phyloP scores from a whole-genome alignment of 805 yeast genomes.

The Metschnikowia amazonensis region DNA sequence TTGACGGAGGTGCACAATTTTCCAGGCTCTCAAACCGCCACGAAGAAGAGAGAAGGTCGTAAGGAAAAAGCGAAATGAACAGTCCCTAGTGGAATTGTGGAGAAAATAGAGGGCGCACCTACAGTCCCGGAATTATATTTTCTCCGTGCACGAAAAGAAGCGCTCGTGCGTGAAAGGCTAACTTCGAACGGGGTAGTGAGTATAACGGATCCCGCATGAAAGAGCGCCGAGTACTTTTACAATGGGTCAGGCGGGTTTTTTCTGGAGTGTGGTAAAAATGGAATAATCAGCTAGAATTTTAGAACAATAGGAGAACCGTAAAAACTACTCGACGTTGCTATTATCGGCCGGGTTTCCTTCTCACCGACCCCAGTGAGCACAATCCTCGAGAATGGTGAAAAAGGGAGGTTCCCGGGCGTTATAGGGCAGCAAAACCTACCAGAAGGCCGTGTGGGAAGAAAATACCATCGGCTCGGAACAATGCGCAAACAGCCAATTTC shows the following conservation, averaged over 20 bases:
- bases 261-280: not conserved
- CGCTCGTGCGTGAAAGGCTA: conserved; percentile 3
- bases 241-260: not conserved
- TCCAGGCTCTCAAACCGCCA: conserved; percentile 1
- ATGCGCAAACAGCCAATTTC: not conserved
- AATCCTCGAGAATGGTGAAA: not conserved
- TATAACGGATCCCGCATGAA: not conserved
- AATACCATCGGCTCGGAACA: not conserved
- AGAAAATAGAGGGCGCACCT: conserved; percentile 10
- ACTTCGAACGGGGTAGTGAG: conserved; percentile 3
- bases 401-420: not conserved
- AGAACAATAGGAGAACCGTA: not conserved
- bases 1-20: not conserved
- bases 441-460: not conserved
- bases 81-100: conserved; percentile 7
- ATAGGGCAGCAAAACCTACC: not conserved
- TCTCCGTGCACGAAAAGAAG: conserved; percentile 14
- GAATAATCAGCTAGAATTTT: not conserved
- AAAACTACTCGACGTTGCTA: not conserved
- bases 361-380: too few species aligned
- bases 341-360: too few species aligned
- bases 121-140: conserved; percentile 16
- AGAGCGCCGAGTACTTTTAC: not conserved
- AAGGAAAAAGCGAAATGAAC: not conserved
- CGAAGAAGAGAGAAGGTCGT: not conserved